Conservation (phyloP, 805 yeast genomes). For the Yamadazyma laniorum region DNA sequence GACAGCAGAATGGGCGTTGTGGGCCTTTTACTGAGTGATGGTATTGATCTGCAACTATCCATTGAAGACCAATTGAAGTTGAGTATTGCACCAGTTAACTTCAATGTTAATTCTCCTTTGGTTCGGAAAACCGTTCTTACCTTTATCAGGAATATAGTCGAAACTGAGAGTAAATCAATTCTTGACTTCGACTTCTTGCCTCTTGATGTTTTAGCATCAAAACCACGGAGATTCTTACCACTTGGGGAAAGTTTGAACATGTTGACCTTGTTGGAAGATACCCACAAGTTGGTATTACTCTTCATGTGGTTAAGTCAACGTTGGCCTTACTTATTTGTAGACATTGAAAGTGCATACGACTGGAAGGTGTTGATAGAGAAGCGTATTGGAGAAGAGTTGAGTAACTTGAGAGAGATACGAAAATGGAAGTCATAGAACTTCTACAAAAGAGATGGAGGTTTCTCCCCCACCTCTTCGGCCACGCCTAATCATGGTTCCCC, state of each 20-base stretch:
- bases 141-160: constrained; percentile 53
- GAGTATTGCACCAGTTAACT: constrained; percentile 59
- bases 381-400: constrained; percentile 51
- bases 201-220: constrained; percentile 17
- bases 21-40: constrained; percentile 39
- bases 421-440: not conserved
- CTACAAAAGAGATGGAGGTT: too few relatives aligned
- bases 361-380: constrained; percentile 68
- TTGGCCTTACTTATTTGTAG: constrained; percentile 79
- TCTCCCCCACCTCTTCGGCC: too few relatives aligned
- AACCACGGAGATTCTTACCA: not conserved
- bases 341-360: constrained; percentile 69
- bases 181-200: constrained; percentile 48
- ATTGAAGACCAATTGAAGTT: constrained; percentile 58
- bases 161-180: constrained; percentile 52
- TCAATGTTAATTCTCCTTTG: constrained; percentile 30
- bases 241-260: constrained; percentile 1
- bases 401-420: constrained; percentile 19
- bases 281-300: constrained; percentile 65
- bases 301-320: constrained; percentile 87
- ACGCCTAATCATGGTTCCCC: not conserved
- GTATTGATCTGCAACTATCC: constrained; percentile 27
- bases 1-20: constrained; percentile 9
- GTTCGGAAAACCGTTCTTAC: constrained; percentile 44
- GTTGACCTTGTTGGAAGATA: constrained; percentile 47